A percentile compares a stretch with the other conserved stretches of the same genome.
These are phyloP conservation scores for Syzygium grande DNA, from an alignment of 345 rosid species.

Conservation along the genomic window DNA sequence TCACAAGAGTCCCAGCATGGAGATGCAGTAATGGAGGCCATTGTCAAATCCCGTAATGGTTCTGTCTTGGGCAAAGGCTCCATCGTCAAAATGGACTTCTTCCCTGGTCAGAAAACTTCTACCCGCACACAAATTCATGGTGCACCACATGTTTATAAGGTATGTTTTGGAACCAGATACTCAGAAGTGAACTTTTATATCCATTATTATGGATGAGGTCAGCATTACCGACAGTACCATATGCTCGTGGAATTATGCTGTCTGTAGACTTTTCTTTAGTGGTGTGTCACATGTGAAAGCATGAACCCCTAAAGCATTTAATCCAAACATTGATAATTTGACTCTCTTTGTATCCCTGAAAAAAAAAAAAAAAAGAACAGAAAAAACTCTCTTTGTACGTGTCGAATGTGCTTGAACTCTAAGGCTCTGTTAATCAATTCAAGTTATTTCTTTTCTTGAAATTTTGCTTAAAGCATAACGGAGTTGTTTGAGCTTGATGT, in stretches of 20 bases:
- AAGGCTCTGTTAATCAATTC: background rate
- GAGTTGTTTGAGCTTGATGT: background rate
- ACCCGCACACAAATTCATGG: constrained; percentile 78
- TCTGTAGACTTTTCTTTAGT: background rate
- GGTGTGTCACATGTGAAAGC: background rate
- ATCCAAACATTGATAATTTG: background rate
- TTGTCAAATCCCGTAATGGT: constrained; percentile 77
- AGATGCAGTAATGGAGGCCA: constrained; percentile 97
- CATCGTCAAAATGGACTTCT: constrained; percentile 83
- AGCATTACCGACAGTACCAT: background rate
- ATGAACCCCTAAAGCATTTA: background rate
- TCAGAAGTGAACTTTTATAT: background rate
- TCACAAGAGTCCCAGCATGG: constrained; percentile 81
- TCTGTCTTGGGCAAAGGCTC: constrained; percentile 88
- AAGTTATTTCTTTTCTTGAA: background rate
- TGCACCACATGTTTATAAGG: constrained; percentile 92
- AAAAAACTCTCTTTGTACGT: background rate
- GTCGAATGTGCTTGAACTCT: background rate
- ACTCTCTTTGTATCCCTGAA: background rate
- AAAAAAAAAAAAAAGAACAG: no score
- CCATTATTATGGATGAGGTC: background rate
- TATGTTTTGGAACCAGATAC: constrained; percentile 5
- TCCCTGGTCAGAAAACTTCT: constrained; percentile 92
- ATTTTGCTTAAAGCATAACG: background rate
- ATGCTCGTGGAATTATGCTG: background rate